Base-by-base conservation (phyloP, 257 asterid species). In the Solanum gracilifrons region DNA sequence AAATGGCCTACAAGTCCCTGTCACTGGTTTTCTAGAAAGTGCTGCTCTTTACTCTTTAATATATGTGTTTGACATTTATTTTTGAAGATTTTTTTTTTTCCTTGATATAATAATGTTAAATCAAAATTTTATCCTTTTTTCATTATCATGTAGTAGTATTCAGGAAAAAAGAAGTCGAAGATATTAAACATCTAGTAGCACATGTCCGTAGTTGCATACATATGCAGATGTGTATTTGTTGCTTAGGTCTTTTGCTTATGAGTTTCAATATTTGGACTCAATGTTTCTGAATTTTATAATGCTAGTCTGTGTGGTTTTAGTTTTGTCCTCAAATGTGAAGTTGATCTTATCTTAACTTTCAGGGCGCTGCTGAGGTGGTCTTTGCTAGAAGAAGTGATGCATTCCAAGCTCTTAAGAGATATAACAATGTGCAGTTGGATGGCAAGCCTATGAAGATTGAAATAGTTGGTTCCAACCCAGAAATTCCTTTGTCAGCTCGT, bases 391-490 rank as follows among this genome's bases (percentile, higher is more conserved):
- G 96, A 89, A 95, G 93, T 92, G 98, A 96, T 92, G 98, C 98
- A 33, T 89, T 96, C 84, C 95, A 91, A 91, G 98, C 99, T n/a
- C 89, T 92, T 7, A 93, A 90, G 88, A 94, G 90, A 15, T 96
- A 95, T 39, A 96, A 96, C 91, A 94, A 95, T 48, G 98, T 95
- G 43, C 98, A 95, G 68, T 90, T 96, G 92, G 97, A 96, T 91
- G 99, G 98, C 27, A 93, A 88, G 92, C 98, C 98, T 29, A 94
- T 94, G 98, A 96, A 95, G 95, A 91, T 95, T 62, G 98, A 94
- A 90, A 92, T 95, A 69, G 84, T 93, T 87, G 95, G 96, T 62
- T 86, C 91, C 85, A 94, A 90, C 37, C 72, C 90, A 9, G 95
- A 89, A 90, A 51, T 88, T 75, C 95, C 98, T 15, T 62, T 94